Conservation (phyloP, 805 yeast genomes). For the Helenozyma rhizophorensis region DNA sequence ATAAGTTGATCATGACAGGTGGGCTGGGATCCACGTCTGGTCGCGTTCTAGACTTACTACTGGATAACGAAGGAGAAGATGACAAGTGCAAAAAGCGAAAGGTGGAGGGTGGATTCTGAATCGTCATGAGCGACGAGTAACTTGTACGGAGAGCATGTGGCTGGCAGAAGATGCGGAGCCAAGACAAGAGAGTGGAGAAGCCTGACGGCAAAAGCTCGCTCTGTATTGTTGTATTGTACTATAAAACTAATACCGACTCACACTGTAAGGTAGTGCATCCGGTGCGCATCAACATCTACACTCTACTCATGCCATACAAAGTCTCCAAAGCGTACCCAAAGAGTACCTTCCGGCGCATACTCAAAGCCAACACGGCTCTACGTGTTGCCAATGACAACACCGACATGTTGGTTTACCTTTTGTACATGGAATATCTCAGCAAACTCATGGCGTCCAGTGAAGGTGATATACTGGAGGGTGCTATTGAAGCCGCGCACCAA, state of each 20-base stretch:
- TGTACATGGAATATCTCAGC: slow-evolving; percentile 44
- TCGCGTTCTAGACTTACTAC: slow-evolving; percentile 3
- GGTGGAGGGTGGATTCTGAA: too few species aligned
- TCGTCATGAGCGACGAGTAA: too few species aligned
- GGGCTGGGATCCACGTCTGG: slow-evolving; percentile 4
- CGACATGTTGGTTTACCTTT: slow-evolving; percentile 42
- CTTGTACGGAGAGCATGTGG: too few species aligned
- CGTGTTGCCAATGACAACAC: slow-evolving; percentile 30
- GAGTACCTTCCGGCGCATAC: slow-evolving; percentile 6
- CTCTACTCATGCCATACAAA: too few species aligned
- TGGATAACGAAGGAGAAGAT: slow-evolving; percentile 4
- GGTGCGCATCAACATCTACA: too few species aligned
- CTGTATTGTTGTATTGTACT: too few species aligned
- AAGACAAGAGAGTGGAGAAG: too few species aligned
- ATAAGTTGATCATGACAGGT: slow-evolving; percentile 23
- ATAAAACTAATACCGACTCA: too few species aligned
- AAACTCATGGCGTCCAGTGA: slow-evolving; percentile 32
- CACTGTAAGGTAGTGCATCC: too few species aligned
- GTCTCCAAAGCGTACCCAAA: slow-evolving; percentile 8
- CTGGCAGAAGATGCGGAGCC: too few species aligned
- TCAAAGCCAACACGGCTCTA: slow-evolving; percentile 7
- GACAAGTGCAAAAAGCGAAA: slow-evolving; percentile 12
- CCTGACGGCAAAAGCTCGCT: too few species aligned
- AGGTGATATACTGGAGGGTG: slow-evolving; percentile 34
- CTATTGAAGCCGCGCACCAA: slow-evolving; percentile 34